Percentiles rank a stretch among this genome's conserved stretches.
Evolutionary conservation across 2,329 filamentous ascomycete genomes (phyloP).

Genomic region (Metarhizium rileyi): DNA sequence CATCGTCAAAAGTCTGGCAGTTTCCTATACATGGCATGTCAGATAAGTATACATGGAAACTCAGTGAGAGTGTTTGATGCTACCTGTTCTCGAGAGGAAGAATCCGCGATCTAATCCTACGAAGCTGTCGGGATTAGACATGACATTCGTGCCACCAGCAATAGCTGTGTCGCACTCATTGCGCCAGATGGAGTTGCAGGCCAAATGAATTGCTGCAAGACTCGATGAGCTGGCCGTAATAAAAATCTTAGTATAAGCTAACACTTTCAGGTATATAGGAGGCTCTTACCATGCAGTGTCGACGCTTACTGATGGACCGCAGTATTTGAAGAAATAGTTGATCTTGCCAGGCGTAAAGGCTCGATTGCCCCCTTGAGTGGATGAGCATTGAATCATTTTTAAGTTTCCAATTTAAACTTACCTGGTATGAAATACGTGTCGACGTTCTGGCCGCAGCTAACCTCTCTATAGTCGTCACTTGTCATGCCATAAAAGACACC

Average conservation of each 20-base stretch:
- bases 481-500: slow-evolving; percentile 1
- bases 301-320: neutral
- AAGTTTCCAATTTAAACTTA: slow-evolving; percentile 3
- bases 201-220: neutral
- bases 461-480: slow-evolving; percentile 4
- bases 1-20: slow-evolving; percentile 34
- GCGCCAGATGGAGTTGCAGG: neutral
- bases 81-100: slow-evolving; percentile 39
- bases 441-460: slow-evolving; percentile 3
- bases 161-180: slow-evolving; percentile 54
- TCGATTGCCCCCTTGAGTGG: slow-evolving; percentile 1
- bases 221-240: slow-evolving; percentile 4
- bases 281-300: neutral
- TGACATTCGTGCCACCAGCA: slow-evolving; percentile 53
- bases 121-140: slow-evolving; percentile 58
- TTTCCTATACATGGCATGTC: too few relatives aligned
- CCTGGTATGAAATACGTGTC: slow-evolving; percentile 31
- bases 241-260: neutral
- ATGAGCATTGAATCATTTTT: neutral
- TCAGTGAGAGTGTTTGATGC: too few relatives aligned
- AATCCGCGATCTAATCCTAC: slow-evolving; percentile 54
- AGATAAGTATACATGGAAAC: too few relatives aligned
- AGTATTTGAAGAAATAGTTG: neutral
- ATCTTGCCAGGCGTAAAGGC: slow-evolving; percentile 6
- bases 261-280: neutral